These are phyloP conservation scores for Gliomastix tumulicola DNA, from an alignment of 2,329 filamentous ascomycete species.

Conservation along the genomic window DNA sequence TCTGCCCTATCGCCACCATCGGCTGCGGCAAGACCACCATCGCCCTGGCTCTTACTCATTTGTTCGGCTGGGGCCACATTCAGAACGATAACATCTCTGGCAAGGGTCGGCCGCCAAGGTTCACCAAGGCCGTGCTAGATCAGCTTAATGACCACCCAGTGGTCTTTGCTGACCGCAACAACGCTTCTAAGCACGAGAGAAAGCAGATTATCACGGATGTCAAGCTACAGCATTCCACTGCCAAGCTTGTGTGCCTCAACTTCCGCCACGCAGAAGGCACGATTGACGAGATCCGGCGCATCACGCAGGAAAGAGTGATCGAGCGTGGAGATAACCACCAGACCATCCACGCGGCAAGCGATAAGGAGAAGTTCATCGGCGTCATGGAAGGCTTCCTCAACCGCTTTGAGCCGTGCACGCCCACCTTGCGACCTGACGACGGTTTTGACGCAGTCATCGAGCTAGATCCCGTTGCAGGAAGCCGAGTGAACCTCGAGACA, in stretches of 20 bases:
- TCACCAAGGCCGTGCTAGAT: slow-evolving; percentile 64
- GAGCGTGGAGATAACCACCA: slow-evolving; percentile 93
- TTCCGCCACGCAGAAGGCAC: slow-evolving; percentile 78
- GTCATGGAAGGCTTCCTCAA: slow-evolving; percentile 95
- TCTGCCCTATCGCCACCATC: slow-evolving; percentile 89
- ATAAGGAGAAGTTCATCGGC: slow-evolving; percentile 65
- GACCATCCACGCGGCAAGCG: slow-evolving; percentile 83
- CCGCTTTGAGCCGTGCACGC: slow-evolving; percentile 74
- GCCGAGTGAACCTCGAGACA: slow-evolving; percentile 77
- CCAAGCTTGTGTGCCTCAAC: slow-evolving; percentile 76
- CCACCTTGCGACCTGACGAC: slow-evolving; percentile 62
- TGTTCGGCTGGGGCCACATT: slow-evolving; percentile 88
- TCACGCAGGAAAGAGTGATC: slow-evolving; percentile 74
- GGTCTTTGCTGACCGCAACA: slow-evolving; percentile 91
- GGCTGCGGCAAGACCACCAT: slow-evolving; percentile 97
- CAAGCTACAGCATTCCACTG: slow-evolving; percentile 50
- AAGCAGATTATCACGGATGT: slow-evolving; percentile 82
- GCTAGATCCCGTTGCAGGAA: slow-evolving; percentile 70
- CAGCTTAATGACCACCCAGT: slow-evolving; percentile 58
- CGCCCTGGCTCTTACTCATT: slow-evolving; percentile 68
- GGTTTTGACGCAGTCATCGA: slow-evolving; percentile 81
- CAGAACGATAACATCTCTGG: slow-evolving; percentile 95
- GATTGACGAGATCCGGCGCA: slow-evolving; percentile 63
- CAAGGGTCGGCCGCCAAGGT: slow-evolving; percentile 68
- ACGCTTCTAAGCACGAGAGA: slow-evolving; percentile 81